Evolutionary conservation across 257 asterid genomes (phyloP).

Genomic region (Nicotiana undulata): DNA sequence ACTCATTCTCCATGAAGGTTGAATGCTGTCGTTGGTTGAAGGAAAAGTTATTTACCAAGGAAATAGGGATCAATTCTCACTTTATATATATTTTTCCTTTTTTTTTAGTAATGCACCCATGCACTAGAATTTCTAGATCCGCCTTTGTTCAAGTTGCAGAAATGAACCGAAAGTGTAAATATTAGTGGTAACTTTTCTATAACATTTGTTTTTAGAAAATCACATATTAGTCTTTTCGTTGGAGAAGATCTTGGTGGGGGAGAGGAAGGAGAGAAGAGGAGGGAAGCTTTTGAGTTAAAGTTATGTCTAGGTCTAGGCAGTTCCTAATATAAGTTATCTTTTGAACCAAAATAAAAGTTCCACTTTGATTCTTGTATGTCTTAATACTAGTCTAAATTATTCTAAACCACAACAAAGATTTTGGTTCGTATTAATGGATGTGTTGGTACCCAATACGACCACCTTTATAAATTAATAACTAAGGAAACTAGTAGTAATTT

Average conservation of each 20-base stretch:
- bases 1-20: no score
- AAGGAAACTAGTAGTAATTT: constrained; percentile 1
- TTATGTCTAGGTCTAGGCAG: background rate
- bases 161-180: no score
- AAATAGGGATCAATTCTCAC: no score
- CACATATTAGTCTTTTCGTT: background rate
- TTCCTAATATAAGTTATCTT: background rate
- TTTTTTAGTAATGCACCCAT: no score
- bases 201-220: background rate
- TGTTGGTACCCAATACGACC: background rate
- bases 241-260: background rate
- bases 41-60: no score
- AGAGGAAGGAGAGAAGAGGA: no score
- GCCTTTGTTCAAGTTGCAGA: no score
- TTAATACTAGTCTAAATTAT: background rate
- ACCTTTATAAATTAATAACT: background rate
- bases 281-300: no score
- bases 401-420: background rate
- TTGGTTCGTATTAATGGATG: background rate
- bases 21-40: no score
- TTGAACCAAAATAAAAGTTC: background rate
- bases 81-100: no score
- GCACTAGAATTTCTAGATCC: no score
- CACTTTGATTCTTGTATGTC: constrained; percentile 10
- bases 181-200: no score